Conservation (phyloP, 768 basidiomycete genomes). For the Tulasnella sp. region DNA sequence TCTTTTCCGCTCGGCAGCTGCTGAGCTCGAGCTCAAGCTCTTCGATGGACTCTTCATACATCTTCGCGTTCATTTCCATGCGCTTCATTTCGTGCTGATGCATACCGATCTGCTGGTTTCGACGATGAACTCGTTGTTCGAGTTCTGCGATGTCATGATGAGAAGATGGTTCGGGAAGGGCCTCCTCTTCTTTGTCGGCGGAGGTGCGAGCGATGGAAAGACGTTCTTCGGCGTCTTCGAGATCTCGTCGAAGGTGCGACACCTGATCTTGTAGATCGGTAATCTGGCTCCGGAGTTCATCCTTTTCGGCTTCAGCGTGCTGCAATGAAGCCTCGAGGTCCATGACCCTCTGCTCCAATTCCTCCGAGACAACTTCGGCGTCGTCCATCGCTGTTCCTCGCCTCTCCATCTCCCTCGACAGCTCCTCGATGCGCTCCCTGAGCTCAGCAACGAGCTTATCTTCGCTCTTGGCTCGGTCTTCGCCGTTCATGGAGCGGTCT, state of each 20-base stretch:
- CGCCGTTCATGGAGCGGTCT: not conserved
- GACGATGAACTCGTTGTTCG: slow-evolving; percentile 63
- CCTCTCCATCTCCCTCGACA: slow-evolving; percentile 8
- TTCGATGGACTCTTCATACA: slow-evolving; percentile 72
- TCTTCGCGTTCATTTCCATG: slow-evolving; percentile 70
- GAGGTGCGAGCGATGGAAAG: not conserved
- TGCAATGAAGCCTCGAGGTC: slow-evolving; percentile 9
- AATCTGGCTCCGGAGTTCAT: not conserved
- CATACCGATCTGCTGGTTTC: slow-evolving; percentile 74
- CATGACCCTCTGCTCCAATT: not conserved
- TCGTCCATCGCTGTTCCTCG: not conserved
- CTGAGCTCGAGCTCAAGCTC: slow-evolving; percentile 76
- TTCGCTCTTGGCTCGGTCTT: not conserved
- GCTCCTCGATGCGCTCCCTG: not conserved
- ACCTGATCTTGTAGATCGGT: not conserved
- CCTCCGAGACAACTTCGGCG: slow-evolving; percentile 10
- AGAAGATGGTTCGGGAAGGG: not conserved
- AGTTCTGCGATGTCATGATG: slow-evolving; percentile 42
- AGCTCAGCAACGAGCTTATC: not conserved
- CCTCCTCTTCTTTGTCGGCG: not conserved
- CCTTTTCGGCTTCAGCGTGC: slow-evolving; percentile 8
- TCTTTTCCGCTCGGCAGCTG: slow-evolving; percentile 65
- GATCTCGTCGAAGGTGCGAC: slow-evolving; percentile 43
- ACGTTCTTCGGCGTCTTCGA: slow-evolving; percentile 51
- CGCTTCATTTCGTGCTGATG: slow-evolving; percentile 80